Percentiles rank a stretch among this genome's conserved stretches.
These are phyloP conservation scores for Populus alba DNA, from an alignment of 345 rosid genomes.

Conservation along the genomic window DNA sequence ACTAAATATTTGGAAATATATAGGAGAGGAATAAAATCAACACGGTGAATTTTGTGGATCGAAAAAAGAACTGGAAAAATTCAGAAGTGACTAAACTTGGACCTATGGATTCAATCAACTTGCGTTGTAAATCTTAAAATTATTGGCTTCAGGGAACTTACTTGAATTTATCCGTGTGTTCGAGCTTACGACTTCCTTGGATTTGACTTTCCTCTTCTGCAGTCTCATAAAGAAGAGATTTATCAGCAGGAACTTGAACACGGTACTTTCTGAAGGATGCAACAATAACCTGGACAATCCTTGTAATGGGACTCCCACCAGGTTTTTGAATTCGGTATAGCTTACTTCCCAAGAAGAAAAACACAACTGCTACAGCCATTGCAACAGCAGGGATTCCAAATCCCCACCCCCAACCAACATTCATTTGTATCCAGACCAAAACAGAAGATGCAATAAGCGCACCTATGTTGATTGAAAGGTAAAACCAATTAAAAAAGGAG, in stretches of 20 bases:
- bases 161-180: conserved; percentile 63
- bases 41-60: not conserved
- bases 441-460: conserved; percentile 86
- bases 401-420: conserved; percentile 98
- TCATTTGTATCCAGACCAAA: conserved; percentile 93
- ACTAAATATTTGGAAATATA: not conserved
- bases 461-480: conserved; percentile 82
- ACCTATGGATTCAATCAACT: not conserved
- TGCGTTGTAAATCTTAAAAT: not conserved
- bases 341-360: conserved; percentile 73
- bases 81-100: not conserved
- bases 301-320: conserved; percentile 88
- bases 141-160: conserved; percentile 24
- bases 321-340: conserved; percentile 73
- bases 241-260: conserved; percentile 64
- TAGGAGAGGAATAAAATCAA: not conserved
- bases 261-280: conserved; percentile 67
- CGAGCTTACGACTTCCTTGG: conserved; percentile 81
- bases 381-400: conserved; percentile 88
- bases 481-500: conserved; percentile 97
- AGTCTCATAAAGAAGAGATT: conserved; percentile 70
- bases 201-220: conserved; percentile 60
- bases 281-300: conserved; percentile 76
- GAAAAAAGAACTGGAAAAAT: not conserved
- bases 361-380: conserved; percentile 72